Evolutionary conservation across 805 yeast species (phyloP).

Genomic region (Wickerhamiella shivajii): DNA sequence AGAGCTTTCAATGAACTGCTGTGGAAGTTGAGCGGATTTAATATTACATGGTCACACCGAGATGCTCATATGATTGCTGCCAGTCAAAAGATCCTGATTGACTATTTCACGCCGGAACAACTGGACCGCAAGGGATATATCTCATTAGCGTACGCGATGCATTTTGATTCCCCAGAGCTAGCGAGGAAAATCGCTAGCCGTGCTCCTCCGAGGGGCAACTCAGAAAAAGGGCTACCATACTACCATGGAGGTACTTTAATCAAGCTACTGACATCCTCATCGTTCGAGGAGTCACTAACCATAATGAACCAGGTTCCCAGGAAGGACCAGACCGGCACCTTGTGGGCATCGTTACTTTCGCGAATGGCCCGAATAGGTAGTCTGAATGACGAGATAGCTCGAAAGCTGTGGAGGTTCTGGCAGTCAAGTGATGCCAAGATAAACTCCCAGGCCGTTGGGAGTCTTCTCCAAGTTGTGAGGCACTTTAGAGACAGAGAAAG

Average conservation of each 20-base stretch:
- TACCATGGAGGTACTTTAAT: slow-evolving; percentile 9
- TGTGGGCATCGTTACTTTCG: slow-evolving; percentile 19
- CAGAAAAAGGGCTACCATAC: slow-evolving; percentile 12
- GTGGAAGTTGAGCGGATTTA: slow-evolving; percentile 21
- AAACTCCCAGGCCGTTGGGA: slow-evolving; percentile 7
- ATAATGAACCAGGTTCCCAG: slow-evolving; percentile 6
- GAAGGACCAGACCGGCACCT: slow-evolving; percentile 8
- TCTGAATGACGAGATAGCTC: slow-evolving; percentile 14
- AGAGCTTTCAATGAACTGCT: slow-evolving; percentile 18
- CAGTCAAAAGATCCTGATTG: slow-evolving; percentile 19
- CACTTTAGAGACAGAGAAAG: slow-evolving; percentile 7
- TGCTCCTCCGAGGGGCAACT: slow-evolving; percentile 3
- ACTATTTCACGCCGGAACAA: slow-evolving; percentile 10
- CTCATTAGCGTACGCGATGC: slow-evolving; percentile 19
- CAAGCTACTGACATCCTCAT: slow-evolving; percentile 9
- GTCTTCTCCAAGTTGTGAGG: slow-evolving; percentile 9
- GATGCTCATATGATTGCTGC: slow-evolving; percentile 15
- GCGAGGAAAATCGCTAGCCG: slow-evolving; percentile 10
- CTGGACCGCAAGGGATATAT: slow-evolving; percentile 22
- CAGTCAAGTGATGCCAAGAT: slow-evolving; percentile 14
- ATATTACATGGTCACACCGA: slow-evolving; percentile 15
- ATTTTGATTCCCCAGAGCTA: slow-evolving; percentile 9
- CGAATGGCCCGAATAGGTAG: slow-evolving; percentile 13
- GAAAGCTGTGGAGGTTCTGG: slow-evolving; percentile 11
- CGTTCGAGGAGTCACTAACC: slow-evolving; percentile 11